Base-by-base conservation (phyloP, 495 filamentous ascomycete genomes). In the Neurospora terricola region DNA sequence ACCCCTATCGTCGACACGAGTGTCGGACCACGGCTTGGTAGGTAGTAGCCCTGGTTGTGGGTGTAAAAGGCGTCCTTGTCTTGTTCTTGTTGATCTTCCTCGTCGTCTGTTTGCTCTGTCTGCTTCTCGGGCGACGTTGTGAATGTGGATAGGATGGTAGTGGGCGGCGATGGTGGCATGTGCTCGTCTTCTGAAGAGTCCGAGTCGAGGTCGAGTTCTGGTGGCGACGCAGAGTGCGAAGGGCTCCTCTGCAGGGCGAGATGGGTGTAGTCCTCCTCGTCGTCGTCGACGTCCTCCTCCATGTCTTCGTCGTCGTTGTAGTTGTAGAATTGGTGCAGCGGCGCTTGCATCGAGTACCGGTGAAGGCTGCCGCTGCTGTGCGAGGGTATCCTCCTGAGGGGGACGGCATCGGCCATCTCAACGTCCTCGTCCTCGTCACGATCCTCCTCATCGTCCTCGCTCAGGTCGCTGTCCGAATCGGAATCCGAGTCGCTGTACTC, bases 81-180 rank as follows among this genome's bases (percentile, higher is more conserved):
- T 70, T 83, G 82, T 48, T 68, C 42, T 70, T 74, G 71, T 70
- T 73, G 73, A 16, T 36, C 69, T 48, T 66, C 42, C 34, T 37
- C 42, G 38, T 70, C 70, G 30, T 69, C 40, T 69, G 71, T 66
- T 66, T 66, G 54, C 54, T 34, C 54, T 66, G 12, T 7, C 14
- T 34, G 27, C 54, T 66, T 66, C 7, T 66, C 14, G 54, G 54
- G 14, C 54, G 54, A 66, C 73, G 74, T 74, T 69, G 72, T 85
- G 79, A 95, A 93, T 43, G 89, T 83, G 74, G 91, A 87, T 71
- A 94, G 84, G 40, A 83, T 73, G 72, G 90, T 81, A 2, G 88
- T 85, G 5, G 91, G 91, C 69, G 95, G 94, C 71, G 95, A 97
- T n/a, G 92, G 90, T 39, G 94, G 94, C 86, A 93, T 92, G 38